Percentiles rank a stretch among this genome's conserved stretches.
Conservation (phyloP, 345 rosid genomes). For the Populus deltoides region DNA sequence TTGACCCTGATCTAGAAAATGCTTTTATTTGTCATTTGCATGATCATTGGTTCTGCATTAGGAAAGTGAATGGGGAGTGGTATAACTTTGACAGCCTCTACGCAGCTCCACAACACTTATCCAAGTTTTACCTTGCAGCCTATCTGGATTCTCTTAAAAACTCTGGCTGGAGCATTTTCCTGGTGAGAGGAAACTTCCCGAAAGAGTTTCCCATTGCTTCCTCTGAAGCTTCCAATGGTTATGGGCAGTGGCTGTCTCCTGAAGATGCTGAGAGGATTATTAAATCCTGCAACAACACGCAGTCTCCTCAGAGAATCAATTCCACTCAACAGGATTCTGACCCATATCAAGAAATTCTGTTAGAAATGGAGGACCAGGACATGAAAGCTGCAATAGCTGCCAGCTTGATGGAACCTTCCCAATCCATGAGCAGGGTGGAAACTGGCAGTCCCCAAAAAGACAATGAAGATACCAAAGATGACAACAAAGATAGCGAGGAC, state of each 20-base stretch:
- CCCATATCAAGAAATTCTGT: slow-evolving; percentile 39
- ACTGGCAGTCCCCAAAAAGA: background rate
- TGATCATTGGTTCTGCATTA: slow-evolving; percentile 93
- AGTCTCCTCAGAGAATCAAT: slow-evolving; percentile 32
- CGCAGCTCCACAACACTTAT: slow-evolving; percentile 83
- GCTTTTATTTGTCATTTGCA: slow-evolving; percentile 94
- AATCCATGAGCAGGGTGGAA: slow-evolving; percentile 35
- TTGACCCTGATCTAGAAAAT: slow-evolving; percentile 77
- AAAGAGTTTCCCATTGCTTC: slow-evolving; percentile 68
- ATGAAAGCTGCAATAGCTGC: slow-evolving; percentile 91
- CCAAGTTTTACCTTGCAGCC: slow-evolving; percentile 86
- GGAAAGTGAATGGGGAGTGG: slow-evolving; percentile 89
- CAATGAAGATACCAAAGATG: slow-evolving; percentile 18
- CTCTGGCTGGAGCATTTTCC: slow-evolving; percentile 89
- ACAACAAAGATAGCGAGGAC: slow-evolving; percentile 22
- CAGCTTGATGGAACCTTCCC: slow-evolving; percentile 71
- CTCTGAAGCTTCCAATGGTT: slow-evolving; percentile 70
- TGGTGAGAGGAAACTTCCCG: slow-evolving; percentile 87
- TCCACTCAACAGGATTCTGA: slow-evolving; percentile 37
- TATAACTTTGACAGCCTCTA: slow-evolving; percentile 92
- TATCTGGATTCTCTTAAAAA: slow-evolving; percentile 78
- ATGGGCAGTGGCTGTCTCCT: slow-evolving; percentile 85
- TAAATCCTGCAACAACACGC: slow-evolving; percentile 48
- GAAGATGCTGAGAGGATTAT: slow-evolving; percentile 84
- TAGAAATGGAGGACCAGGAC: slow-evolving; percentile 68